Evolutionary conservation across 2,329 filamentous ascomycete genomes (phyloP).

Genomic region (Sordariomycetes sp.): DNA sequence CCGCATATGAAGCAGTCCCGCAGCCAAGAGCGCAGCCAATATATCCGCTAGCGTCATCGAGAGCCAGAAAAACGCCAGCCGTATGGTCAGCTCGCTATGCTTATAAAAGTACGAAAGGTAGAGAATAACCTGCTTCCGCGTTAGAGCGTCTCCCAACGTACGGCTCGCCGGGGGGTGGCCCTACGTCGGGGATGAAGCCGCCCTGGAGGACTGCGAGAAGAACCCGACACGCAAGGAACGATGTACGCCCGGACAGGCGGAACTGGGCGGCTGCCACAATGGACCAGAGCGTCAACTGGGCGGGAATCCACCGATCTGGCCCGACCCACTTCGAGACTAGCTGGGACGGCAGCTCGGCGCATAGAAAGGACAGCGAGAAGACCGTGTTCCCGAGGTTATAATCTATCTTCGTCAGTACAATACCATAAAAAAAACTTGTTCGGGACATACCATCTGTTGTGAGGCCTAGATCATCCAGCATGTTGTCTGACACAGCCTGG

Average conservation of each 20-base stretch:
- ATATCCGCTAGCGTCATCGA: slow-evolving; percentile 25
- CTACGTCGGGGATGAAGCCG: slow-evolving; percentile 30
- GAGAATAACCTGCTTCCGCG: slow-evolving; percentile 12
- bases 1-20: slow-evolving; percentile 24
- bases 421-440: slow-evolving; percentile 11
- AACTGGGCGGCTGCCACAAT: slow-evolving; percentile 34
- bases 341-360: slow-evolving; percentile 39
- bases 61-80: slow-evolving; percentile 26
- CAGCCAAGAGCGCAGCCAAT: slow-evolving; percentile 21
- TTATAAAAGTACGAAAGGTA: slow-evolving; percentile 30
- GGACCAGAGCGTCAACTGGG: slow-evolving; percentile 43
- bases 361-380: slow-evolving; percentile 17
- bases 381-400: slow-evolving; percentile 19
- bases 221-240: slow-evolving; percentile 23
- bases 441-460: slow-evolving; percentile 15
- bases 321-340: slow-evolving; percentile 43
- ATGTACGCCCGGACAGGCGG: slow-evolving; percentile 21
- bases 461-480: slow-evolving; percentile 26
- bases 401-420: slow-evolving; percentile 9
- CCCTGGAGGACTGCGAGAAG: slow-evolving; percentile 28
- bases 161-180: slow-evolving; percentile 6
- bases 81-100: slow-evolving; percentile 22
- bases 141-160: background rate
- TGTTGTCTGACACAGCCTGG: slow-evolving; percentile 33
- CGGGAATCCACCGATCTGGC: slow-evolving; percentile 45